Evolutionary conservation across 2,329 filamentous ascomycete species (phyloP).

Genomic region (Aspergillus terreus): DNA sequence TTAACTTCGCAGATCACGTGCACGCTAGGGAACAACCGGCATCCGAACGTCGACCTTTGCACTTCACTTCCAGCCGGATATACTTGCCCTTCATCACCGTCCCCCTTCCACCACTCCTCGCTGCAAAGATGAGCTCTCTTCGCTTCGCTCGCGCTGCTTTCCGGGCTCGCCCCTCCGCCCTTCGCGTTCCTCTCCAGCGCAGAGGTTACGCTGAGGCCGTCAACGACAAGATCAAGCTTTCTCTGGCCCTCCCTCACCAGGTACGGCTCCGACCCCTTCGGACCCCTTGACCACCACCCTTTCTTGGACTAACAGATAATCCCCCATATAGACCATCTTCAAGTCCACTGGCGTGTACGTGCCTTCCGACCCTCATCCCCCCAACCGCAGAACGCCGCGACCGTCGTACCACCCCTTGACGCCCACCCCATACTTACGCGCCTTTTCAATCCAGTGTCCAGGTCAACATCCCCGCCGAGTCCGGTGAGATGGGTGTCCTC

Average conservation of each 20-base stretch:
- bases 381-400: constrained; percentile 7
- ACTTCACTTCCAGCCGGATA: constrained; percentile 34
- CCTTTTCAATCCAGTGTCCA: constrained; percentile 74
- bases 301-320: constrained; percentile 21
- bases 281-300: constrained; percentile 4
- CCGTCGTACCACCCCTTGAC: constrained; percentile 11
- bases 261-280: constrained; percentile 56
- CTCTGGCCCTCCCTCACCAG: constrained; percentile 95
- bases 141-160: constrained; percentile 88
- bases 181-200: constrained; percentile 74
- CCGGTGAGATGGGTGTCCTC: constrained; percentile 98
- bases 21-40: constrained; percentile 38
- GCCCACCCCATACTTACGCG: constrained; percentile 43
- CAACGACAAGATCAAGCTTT: constrained; percentile 96
- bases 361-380: constrained; percentile 1
- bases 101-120: constrained; percentile 21
- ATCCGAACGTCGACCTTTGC: constrained; percentile 37
- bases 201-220: constrained; percentile 88
- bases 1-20: background rate
- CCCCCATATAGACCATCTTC: constrained; percentile 58
- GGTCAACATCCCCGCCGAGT: constrained; percentile 98
- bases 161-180: constrained; percentile 72
- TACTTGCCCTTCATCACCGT: constrained; percentile 25
- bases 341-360: constrained; percentile 69
- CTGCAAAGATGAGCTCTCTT: constrained; percentile 77